Percentiles rank a stretch among this genome's conserved stretches.
Conservation (phyloP, 78 protist genomes). For the Tieghemostelium lacteum region DNA sequence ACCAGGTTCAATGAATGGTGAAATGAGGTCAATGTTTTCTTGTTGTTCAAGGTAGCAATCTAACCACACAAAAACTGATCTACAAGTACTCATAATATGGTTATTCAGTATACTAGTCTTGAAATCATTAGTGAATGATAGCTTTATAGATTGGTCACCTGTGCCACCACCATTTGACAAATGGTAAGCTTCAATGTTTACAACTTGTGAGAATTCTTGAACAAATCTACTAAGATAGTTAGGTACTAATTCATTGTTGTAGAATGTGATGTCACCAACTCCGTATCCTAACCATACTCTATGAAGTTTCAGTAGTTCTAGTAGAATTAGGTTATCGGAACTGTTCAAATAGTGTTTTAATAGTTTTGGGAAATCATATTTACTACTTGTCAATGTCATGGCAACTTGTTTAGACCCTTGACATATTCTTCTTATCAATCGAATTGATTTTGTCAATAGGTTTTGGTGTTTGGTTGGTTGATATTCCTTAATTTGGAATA, state of each 20-base stretch:
- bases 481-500: too few species aligned
- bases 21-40: too few species aligned
- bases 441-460: slow-evolving; percentile 28
- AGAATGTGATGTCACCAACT: neutral
- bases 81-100: slow-evolving; percentile 28
- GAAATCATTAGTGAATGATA: neutral
- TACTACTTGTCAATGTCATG: neutral
- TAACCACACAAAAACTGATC: slow-evolving; percentile 53
- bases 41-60: slow-evolving; percentile 4
- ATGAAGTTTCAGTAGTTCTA: slow-evolving; percentile 24
- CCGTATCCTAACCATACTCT: slow-evolving; percentile 41
- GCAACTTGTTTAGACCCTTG: slow-evolving; percentile 34
- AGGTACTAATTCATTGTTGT: neutral
- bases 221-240: slow-evolving; percentile 4
- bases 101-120: neutral
- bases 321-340: slow-evolving; percentile 18
- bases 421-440: slow-evolving; percentile 50
- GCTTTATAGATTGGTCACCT: neutral
- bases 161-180: slow-evolving; percentile 4
- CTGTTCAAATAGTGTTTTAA: slow-evolving; percentile 1
- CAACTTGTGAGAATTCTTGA: slow-evolving; percentile 10
- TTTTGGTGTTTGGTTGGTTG: neutral
- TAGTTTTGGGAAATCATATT: neutral
- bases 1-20: slow-evolving; percentile 44
- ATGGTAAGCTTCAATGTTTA: slow-evolving; percentile 24